phyloP scores from a whole-genome alignment of 2,329 filamentous ascomycete genomes.

The Trichophaea hybrida region DNA sequence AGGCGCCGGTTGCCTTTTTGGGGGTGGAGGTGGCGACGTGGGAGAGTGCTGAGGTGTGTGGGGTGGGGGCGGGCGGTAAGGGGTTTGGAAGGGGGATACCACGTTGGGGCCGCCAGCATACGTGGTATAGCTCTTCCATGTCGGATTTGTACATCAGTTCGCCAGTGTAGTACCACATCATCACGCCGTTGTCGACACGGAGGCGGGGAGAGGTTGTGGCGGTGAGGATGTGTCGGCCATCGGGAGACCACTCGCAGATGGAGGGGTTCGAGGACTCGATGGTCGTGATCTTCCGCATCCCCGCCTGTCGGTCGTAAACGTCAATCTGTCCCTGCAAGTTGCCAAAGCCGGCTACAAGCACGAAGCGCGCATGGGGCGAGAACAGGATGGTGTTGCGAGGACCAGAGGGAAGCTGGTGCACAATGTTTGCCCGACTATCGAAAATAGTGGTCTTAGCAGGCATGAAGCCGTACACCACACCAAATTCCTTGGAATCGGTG shows the following conservation, averaged over 20 bases:
- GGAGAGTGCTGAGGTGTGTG: slow-evolving; percentile 67
- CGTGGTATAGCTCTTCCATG: slow-evolving; percentile 85
- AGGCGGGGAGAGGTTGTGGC: slow-evolving; percentile 94
- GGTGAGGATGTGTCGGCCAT: slow-evolving; percentile 88
- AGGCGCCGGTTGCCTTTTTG: slow-evolving; percentile 92
- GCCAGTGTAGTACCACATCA: slow-evolving; percentile 75
- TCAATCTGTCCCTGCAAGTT: slow-evolving; percentile 97
- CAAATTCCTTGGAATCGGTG: slow-evolving; percentile 93
- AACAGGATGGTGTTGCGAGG: slow-evolving; percentile 93
- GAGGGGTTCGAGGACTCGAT: slow-evolving; percentile 93
- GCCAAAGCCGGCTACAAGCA: slow-evolving; percentile 88
- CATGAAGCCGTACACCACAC: slow-evolving; percentile 96
- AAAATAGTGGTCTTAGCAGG: slow-evolving; percentile 98
- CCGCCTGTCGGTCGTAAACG: slow-evolving; percentile 88
- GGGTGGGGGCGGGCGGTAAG: slow-evolving; percentile 55
- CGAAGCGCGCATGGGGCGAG: slow-evolving; percentile 84
- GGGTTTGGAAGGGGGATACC: slow-evolving; percentile 53
- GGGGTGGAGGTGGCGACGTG: slow-evolving; percentile 77
- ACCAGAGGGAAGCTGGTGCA: slow-evolving; percentile 70
- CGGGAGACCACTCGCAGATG: slow-evolving; percentile 92
- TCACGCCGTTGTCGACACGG: slow-evolving; percentile 90
- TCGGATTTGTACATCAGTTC: slow-evolving; percentile 89
- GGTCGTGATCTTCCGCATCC: slow-evolving; percentile 80
- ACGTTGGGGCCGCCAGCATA: slow-evolving; percentile 67
- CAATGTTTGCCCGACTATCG: slow-evolving; percentile 69